Conservation (phyloP, 2,329 filamentous ascomycete species). For the Seiridium cupressi region DNA sequence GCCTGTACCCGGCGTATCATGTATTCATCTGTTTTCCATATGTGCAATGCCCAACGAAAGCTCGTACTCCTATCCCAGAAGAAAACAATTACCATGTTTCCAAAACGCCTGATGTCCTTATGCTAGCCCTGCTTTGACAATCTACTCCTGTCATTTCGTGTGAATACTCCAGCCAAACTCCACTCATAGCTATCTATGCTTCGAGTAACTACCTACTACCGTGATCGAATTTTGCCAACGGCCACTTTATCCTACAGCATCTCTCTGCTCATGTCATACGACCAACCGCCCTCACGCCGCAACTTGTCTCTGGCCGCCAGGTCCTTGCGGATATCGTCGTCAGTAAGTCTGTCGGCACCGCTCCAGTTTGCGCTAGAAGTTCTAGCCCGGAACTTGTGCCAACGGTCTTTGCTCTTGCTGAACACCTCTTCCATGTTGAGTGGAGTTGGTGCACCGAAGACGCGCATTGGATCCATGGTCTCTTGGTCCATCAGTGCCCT, state of each 20-base stretch:
- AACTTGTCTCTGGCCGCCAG: conserved; percentile 67
- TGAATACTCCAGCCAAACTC: background rate
- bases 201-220: background rate
- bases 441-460: conserved; percentile 86
- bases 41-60: background rate
- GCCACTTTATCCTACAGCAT: conserved; percentile 18
- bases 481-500: conserved; percentile 78
- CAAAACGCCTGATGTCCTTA: background rate
- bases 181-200: background rate
- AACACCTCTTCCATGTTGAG: conserved; percentile 98
- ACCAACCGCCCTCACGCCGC: conserved; percentile 71
- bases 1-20: background rate
- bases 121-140: background rate
- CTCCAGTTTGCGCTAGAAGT: conserved; percentile 96
- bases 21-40: background rate
- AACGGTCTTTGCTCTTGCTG: conserved; percentile 78
- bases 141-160: background rate
- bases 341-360: conserved; percentile 71
- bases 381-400: conserved; percentile 83
- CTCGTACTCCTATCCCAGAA: background rate
- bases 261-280: conserved; percentile 44
- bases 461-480: conserved; percentile 74
- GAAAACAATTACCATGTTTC: background rate
- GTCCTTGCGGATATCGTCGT: conserved; percentile 71
- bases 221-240: background rate